Base-by-base conservation (phyloP, 805 yeast species). In the Alloascoidea hylecoeti region DNA sequence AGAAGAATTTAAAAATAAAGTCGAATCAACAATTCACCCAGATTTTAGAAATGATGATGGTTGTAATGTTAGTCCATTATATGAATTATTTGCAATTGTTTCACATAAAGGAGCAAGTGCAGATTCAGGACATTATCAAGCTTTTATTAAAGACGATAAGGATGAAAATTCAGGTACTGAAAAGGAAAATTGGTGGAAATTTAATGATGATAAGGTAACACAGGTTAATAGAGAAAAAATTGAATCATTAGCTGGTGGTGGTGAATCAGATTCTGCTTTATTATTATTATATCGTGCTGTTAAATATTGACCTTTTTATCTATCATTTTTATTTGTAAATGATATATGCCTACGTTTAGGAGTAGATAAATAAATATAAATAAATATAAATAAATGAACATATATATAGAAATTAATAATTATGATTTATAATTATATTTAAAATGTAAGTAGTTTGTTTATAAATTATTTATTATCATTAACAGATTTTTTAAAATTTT, bases 81-180 rank as follows among this genome's bases (percentile, higher is more conserved):
- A 92, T 53, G 86, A 85, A 46, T 70, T 92, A 46, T 63, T 66
- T 30, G 85, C 94, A 2, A 72, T 92, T 16, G 74, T 92, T 42
- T 85, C 97, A 1, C 99, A 92, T 60, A 81, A 79, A 52, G 99
- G 99, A 37, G 77, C 95, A 4, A 76, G 88, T 34, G 96, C 97
- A 0, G 97, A 92, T 56, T 80, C 95, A 18, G 99, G 99, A 14
- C 99, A 92, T 59, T 92, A 92, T 58, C 96, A 88, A 60, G 77
- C 89, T 18, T 92, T 83, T 60, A 78, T 81, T 13, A 77, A 72
- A 49, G 92, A 88, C 56, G 72, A 66, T 23, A 59, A 58, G 15
- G 85, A 78, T 50, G 51, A 64, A 38, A 68, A 61, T 16, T 9
- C n/a, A 9, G 30, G 30, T 36, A 44, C 46, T 39, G 56, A 50